Conservation (phyloP, 163 green algal genomes). For the Trebouxiophyceae sp. region DNA sequence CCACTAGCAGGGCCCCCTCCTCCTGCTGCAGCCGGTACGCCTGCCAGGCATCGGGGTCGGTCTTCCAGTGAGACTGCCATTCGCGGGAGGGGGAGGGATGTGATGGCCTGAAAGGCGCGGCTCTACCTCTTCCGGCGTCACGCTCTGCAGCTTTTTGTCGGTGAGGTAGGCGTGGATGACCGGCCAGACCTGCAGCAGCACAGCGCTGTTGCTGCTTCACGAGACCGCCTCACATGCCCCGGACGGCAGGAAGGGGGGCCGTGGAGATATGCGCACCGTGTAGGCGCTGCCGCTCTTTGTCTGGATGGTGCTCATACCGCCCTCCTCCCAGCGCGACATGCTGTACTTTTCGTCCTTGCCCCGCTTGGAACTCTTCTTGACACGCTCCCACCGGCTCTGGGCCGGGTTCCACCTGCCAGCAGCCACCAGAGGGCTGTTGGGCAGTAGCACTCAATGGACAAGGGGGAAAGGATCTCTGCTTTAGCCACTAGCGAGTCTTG, state of each 20-base stretch:
- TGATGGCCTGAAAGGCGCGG: background rate
- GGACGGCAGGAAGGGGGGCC: too few relatives aligned
- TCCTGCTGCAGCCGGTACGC: background rate
- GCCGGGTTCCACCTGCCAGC: slow-evolving; percentile 3
- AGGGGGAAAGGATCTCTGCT: too few relatives aligned
- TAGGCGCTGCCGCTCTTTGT: slow-evolving; percentile 4
- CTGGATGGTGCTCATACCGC: slow-evolving; percentile 5
- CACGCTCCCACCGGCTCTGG: slow-evolving; percentile 1
- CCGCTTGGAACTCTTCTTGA: slow-evolving; percentile 3
- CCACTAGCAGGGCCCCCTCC: slow-evolving; percentile 60
- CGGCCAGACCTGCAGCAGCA: slow-evolving; percentile 55
- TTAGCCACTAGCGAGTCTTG: too few relatives aligned
- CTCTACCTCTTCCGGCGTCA: slow-evolving; percentile 48
- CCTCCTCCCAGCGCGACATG: slow-evolving; percentile 4
- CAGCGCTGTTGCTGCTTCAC: too few relatives aligned
- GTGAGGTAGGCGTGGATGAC: slow-evolving; percentile 54
- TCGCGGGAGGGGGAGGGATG: too few relatives aligned
- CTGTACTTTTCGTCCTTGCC: slow-evolving; percentile 9
- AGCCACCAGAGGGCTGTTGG: too few relatives aligned
- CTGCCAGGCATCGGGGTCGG: too few relatives aligned
- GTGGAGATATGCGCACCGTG: slow-evolving; percentile 1
- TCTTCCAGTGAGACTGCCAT: too few relatives aligned
- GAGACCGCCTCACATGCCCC: too few relatives aligned
- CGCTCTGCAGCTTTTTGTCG: slow-evolving; percentile 46
- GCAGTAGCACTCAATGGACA: too few relatives aligned